These are phyloP conservation scores for Hygrocybe coccinea DNA, from an alignment of 768 basidiomycete genomes.

Conservation along the genomic window DNA sequence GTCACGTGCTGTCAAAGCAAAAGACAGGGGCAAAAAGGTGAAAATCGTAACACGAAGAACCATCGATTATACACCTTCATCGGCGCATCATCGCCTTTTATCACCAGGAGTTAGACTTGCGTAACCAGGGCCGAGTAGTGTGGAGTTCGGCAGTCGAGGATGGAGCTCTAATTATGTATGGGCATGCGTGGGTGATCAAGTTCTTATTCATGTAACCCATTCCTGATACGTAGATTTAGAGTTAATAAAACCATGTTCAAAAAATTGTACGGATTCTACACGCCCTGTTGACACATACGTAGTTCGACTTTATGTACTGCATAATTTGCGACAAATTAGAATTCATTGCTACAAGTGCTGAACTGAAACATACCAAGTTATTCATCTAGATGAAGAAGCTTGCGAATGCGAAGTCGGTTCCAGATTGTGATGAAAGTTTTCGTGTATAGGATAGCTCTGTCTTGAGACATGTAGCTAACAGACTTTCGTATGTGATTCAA, in stretches of 20 bases:
- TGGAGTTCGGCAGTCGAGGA: neutral
- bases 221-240: no score
- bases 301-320: no score
- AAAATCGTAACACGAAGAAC: no score
- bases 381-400: slow-evolving; percentile 2
- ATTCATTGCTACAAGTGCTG: no score
- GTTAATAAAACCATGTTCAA: no score
- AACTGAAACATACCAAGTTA: no score
- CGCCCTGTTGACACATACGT: neutral
- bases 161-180: neutral
- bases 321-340: no score
- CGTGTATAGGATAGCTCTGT: slow-evolving; percentile 17
- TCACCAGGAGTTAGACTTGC: neutral
- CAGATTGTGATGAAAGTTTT: slow-evolving; percentile 19
- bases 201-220: no score
- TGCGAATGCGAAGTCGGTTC: neutral
- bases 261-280: no score
- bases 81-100: neutral
- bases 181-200: neutral
- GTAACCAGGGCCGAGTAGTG: neutral
- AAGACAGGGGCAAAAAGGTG: no score
- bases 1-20: no score
- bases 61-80: neutral
- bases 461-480: no score
- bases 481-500: slow-evolving; percentile 18